Base-by-base conservation (phyloP, 225 moss, liverwort and hornwort genomes). In the Polytrichum commune region DNA sequence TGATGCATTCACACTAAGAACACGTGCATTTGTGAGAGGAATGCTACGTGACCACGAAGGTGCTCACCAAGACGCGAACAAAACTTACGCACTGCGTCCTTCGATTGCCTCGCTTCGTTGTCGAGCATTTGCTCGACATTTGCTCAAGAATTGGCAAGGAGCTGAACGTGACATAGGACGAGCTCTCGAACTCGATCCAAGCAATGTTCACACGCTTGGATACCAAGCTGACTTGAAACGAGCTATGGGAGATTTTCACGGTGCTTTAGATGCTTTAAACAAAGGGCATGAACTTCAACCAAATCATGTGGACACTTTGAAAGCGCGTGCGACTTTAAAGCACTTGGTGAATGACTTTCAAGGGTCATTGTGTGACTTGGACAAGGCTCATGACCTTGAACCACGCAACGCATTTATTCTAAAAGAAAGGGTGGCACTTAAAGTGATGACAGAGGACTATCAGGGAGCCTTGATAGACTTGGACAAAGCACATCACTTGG, bases 301-400 rank as follows among this genome's bases (percentile, higher is more conserved):
- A 26, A 63, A 63, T 29, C 27, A 63, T 63, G 63, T 27, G 18
- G 27, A 27, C 27, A 63, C 28, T 18, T 29, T 63, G 63, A 18
- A 63, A 27, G 18, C 24, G 18, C 63, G 63, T 10, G 63, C 63
- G 7, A 29, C 26, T 23, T 18, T 63, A 19, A 63, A 63, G 10
- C 63, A 63, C 26, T 63, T 63, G 16, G 18, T 63, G 28, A 29
- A 63, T 63, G 63, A 63, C 23, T 63, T 63, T 19, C 63, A 63
- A 63, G 63, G 63, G 2, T 63, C 63, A 8, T 29, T 63, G 5
- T 28, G 19, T 18, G 63, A 63, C 26, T 29, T 63, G 63, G 63
- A 63, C 63, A 63, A 63, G 63, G 63, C 63, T 29, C 63, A 23
- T 63, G 16, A 63, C 9, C 63, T 63, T 29, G 63, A 63, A 63